Base-by-base conservation (phyloP, 1,284 basidiomycete genomes). In the Sporisorium exsertum region DNA sequence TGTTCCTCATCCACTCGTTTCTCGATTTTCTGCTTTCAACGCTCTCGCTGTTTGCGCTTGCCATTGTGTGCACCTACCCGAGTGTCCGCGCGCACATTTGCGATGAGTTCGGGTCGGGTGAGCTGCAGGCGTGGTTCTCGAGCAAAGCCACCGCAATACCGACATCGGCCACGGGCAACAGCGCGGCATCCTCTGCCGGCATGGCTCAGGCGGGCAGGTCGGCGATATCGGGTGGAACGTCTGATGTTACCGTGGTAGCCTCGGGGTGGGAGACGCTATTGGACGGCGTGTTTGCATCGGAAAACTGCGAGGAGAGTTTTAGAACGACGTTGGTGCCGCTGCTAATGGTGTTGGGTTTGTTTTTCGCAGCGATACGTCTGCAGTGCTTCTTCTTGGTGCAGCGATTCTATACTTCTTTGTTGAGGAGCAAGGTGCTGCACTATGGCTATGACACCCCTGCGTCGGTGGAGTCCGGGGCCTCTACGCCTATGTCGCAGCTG, bases 1-100 rank as follows among this genome's bases (percentile, higher is more conserved):
- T 81, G 20, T 81, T 81, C 29, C 64, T 81, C 32, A 55, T 80
- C 24, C 72, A 80, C 24, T 81, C 76, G 20, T 81, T 77, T 52
- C 66, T 81, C 29, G 79, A 81, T 42, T 64, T 81, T 22, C 60
- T 81, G 16, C 69, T 81, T 49, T 78, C 64, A 0, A 75, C 79
- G 10, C 59, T 80, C 24, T 81, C 78, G 32, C 67, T 81, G 2
- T 33, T 78, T 12, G 72, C 79, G 1, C 57, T 81, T 2, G 63
- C 68, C 12, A 47, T 81, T 37, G 67, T 80, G 5, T 72, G 63
- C 64, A 78, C 79, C 20, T 80, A 80, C 22, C 72, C 79, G 10
- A 57, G 55, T 3, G 64, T 81, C 40, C 68, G 77, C 16, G 58
- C 74, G 22, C 69, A 74, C 8, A 52, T 79, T 24, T 81, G 79